Evolutionary conservation across 2,329 filamentous ascomycete genomes (phyloP), one percentile per base, ranked within the genome.

Genomic region (Talaromyces sp.): DNA sequence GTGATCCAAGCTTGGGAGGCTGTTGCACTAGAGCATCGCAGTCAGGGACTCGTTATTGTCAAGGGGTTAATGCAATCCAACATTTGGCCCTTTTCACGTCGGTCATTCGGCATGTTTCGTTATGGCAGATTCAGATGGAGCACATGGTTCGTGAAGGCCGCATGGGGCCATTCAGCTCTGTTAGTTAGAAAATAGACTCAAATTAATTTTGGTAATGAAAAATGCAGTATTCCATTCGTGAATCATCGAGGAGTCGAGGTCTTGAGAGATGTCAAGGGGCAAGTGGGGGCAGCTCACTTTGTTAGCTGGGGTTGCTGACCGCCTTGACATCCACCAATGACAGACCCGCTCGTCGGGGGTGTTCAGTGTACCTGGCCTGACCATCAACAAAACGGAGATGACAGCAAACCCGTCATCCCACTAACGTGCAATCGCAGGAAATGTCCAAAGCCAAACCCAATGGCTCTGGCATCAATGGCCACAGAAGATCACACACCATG

Each of bases 401-500:
- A 54, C 29, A 61, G 22, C 6, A 25, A 47, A 27, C 6, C n/a
- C 5, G 8, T 7, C 60, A 8, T 34, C 38, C 47, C n/a, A 65
- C 2, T 15, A 17, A 51, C n/a, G 31, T 36, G 19, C 53, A 56
- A 27, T 25, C 4, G 43, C 47, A 36, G 6, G 62, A 62, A 29
- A 74, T 74, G 72, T 67, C 68, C 58, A 69, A 68, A 54, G 49
- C 62, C 40, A 69, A 68, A 49, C 19, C 62, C 40, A 58, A 67
- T 22, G 53, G 64, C 13, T 45, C 65, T 17, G 53, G 66, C 53
- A 63, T 68, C 58, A 77, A 78, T 70, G 75, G 74, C 63, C 68
- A 75, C 67, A 51, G 62, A n/a, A n/a, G n/a, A 29, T 25, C 45
- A 59, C 10, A 17, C 15, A 59, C 56, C 22, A 63, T 29, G 34